phyloP scores from a whole-genome alignment of 805 yeast genomes.

The Starmerella potacharoeniae region DNA sequence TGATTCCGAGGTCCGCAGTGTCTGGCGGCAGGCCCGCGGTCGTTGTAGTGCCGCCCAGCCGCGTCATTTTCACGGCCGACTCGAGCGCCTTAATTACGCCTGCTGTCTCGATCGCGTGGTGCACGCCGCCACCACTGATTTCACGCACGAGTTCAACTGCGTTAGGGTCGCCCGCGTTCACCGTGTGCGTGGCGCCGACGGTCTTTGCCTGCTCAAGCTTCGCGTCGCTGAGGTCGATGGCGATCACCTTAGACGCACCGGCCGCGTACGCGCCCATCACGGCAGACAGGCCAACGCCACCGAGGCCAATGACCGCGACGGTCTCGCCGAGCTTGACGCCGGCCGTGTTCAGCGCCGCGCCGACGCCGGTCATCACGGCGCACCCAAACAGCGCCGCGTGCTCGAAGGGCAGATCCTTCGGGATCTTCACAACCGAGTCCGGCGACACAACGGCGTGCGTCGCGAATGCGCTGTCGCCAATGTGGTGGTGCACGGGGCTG shows the following conservation, averaged over 20 bases:
- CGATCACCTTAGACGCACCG: constrained; percentile 66
- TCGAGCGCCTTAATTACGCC: constrained; percentile 94
- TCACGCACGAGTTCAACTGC: constrained; percentile 67
- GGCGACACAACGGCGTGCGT: constrained; percentile 97
- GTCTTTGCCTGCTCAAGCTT: constrained; percentile 75
- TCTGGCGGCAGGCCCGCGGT: constrained; percentile 98
- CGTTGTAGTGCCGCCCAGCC: constrained; percentile 90
- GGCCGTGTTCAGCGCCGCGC: constrained; percentile 93
- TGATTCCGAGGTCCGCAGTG: constrained; percentile 71
- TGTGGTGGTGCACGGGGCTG: constrained; percentile 72
- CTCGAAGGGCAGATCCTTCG: constrained; percentile 71
- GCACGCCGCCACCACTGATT: constrained; percentile 93
- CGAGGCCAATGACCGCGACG: constrained; percentile 94
- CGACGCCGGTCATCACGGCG: constrained; percentile 97
- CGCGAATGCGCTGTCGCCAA: constrained; percentile 96
- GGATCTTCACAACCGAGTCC: constrained; percentile 87
- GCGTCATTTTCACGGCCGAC: constrained; percentile 89
- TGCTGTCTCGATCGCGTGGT: constrained; percentile 93
- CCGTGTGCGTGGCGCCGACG: constrained; percentile 91
- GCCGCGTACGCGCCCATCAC: constrained; percentile 85
- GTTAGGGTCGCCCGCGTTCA: constrained; percentile 69
- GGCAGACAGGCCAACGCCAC: constrained; percentile 91
- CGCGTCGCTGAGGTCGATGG: constrained; percentile 72
- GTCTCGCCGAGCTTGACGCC: constrained; percentile 80
- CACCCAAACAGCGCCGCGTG: constrained; percentile 89